Evolutionary conservation across 768 basidiomycete genomes (phyloP).

Genomic region (Russula abietina): DNA sequence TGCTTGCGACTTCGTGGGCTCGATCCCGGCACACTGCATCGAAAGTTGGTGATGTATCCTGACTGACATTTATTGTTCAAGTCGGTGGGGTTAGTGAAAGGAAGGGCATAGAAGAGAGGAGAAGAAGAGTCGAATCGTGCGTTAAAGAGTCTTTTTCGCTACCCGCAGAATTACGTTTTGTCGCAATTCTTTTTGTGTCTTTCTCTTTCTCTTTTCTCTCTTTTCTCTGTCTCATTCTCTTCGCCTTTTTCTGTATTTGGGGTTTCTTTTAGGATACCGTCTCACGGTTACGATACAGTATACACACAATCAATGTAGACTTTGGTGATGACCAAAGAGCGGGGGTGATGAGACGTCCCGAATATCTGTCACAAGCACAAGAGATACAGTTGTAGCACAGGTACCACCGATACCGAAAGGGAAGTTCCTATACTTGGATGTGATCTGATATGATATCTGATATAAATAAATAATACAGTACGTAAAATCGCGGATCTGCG

Average conservation of each 20-base stretch:
- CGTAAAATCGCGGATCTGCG: neutral
- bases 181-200: constrained; percentile 7
- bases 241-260: constrained; percentile 6
- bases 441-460: neutral
- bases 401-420: too few relatives aligned
- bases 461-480: neutral
- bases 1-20: constrained; percentile 68
- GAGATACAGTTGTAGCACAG: too few relatives aligned
- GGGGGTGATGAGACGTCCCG: too few relatives aligned
- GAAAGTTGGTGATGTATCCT: constrained; percentile 38
- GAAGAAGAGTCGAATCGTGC: neutral
- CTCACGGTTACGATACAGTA: neutral
- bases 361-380: too few relatives aligned
- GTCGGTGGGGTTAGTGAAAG: too few relatives aligned
- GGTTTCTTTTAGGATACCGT: constrained; percentile 5
- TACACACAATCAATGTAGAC: constrained; percentile 8
- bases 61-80: constrained; percentile 2
- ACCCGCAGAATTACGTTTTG: neutral
- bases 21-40: constrained; percentile 48
- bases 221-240: neutral
- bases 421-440: neutral
- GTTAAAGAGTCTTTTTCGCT: neutral
- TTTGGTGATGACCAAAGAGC: neutral
- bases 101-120: neutral
- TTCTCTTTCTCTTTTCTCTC: neutral